Evolutionary conservation across 78 protist genomes (phyloP).

Genomic region (Cavenderia fasciculata): DNA sequence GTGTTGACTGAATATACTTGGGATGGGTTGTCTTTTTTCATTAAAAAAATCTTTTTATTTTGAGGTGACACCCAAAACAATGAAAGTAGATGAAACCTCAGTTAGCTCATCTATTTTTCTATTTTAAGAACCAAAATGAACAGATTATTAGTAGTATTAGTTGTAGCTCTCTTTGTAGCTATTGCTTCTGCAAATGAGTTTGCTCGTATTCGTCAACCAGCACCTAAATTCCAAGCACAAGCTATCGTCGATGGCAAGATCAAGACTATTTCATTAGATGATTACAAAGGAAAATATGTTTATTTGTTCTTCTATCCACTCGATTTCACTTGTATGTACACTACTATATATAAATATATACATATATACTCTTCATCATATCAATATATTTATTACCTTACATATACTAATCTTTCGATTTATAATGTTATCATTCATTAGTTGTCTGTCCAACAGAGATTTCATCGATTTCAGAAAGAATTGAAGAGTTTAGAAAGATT

Average conservation of each 20-base stretch:
- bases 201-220: constrained; percentile 38
- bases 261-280: constrained; percentile 26
- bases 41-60: too few species aligned
- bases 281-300: constrained; percentile 61
- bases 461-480: constrained; percentile 92
- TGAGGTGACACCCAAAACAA: too few species aligned
- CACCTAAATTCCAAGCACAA: constrained; percentile 41
- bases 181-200: too few species aligned
- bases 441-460: constrained; percentile 98
- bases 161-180: too few species aligned
- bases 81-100: too few species aligned
- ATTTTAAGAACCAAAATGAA: too few species aligned
- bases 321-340: constrained; percentile 69
- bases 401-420: constrained; percentile 68
- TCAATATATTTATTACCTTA: not conserved
- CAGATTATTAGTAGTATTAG: too few species aligned
- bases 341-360: too few species aligned
- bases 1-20: too few species aligned
- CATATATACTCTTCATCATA: not conserved
- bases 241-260: constrained; percentile 69
- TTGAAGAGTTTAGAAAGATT: constrained; percentile 85
- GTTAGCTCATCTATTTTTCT: too few species aligned
- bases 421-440: too few species aligned
- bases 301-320: constrained; percentile 77
- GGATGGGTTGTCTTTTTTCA: too few species aligned